Conservation (phyloP, 352 stramenopile genomes). For the Globisporangium sylvaticum region DNA sequence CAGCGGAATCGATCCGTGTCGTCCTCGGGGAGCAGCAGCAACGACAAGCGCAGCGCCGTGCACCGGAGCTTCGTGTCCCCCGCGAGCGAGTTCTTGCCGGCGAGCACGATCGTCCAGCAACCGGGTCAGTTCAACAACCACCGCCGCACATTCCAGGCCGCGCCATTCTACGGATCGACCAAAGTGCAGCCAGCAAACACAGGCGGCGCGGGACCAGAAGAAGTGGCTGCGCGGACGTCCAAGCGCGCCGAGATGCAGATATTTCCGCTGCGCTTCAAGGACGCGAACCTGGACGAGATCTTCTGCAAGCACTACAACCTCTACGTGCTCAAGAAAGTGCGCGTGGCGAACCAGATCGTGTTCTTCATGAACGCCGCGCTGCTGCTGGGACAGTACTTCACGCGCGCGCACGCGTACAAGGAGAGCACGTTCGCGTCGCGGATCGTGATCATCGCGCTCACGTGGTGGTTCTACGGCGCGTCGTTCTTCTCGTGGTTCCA, state of each 20-base stretch:
- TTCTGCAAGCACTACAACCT: constrained; percentile 75
- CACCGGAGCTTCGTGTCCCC: constrained; percentile 43
- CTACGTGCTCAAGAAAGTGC: constrained; percentile 69
- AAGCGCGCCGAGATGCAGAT: constrained; percentile 44
- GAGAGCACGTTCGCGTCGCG: constrained; percentile 41
- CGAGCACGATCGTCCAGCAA: constrained; percentile 40
- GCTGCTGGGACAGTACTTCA: constrained; percentile 46
- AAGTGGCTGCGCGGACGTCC: constrained; percentile 1
- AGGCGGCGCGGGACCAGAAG: background rate
- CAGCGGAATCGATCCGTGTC: constrained; percentile 12
- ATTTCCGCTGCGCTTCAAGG: constrained; percentile 58
- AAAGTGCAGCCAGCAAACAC: constrained; percentile 29
- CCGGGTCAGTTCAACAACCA: constrained; percentile 19
- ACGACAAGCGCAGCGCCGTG: constrained; percentile 24
- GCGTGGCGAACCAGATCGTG: constrained; percentile 43
- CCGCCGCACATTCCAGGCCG: constrained; percentile 17
- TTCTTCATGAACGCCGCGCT: constrained; percentile 41
- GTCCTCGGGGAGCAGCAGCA: constrained; percentile 26
- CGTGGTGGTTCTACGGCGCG: constrained; percentile 34
- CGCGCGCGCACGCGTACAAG: constrained; percentile 21
- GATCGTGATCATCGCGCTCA: constrained; percentile 31
- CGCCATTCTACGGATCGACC: constrained; percentile 25
- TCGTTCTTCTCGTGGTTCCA: constrained; percentile 46
- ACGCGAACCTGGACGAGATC: constrained; percentile 55
- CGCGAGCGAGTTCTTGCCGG: constrained; percentile 34